These are phyloP conservation scores for Acanthamoeba culbertsoni DNA, from an alignment of 208 protist genomes.

Conservation along the genomic window DNA sequence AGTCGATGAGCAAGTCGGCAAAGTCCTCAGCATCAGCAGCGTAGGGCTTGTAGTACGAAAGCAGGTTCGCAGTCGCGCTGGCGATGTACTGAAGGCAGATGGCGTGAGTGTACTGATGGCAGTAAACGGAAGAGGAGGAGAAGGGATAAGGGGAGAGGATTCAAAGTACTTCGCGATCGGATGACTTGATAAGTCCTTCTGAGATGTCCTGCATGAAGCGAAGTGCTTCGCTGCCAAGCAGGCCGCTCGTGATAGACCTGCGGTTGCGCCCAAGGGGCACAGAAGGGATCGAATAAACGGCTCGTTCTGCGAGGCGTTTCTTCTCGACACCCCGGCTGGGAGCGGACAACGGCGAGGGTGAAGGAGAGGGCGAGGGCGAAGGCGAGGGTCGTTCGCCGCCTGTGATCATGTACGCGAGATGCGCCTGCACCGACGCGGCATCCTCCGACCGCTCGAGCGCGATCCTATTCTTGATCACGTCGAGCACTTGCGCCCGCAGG, in stretches of 20 bases:
- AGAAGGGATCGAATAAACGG: too few species aligned
- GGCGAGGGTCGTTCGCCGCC: neutral
- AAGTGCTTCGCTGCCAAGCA: too few species aligned
- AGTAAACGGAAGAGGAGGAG: neutral
- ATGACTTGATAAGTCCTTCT: too few species aligned
- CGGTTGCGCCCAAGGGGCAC: too few species aligned
- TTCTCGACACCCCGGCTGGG: too few species aligned
- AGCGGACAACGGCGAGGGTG: neutral
- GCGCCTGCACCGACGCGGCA: neutral
- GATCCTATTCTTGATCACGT: neutral
- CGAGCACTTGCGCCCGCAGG: neutral
- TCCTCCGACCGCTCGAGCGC: neutral
- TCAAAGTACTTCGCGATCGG: neutral
- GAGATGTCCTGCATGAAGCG: too few species aligned
- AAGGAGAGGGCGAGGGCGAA: neutral
- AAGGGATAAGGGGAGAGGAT: neutral
- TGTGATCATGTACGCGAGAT: neutral
- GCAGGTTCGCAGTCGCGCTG: neutral
- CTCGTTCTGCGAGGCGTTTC: too few species aligned
- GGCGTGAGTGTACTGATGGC: neutral
- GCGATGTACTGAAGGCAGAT: neutral
- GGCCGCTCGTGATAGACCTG: too few species aligned
- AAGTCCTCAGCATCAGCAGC: neutral
- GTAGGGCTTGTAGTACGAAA: neutral
- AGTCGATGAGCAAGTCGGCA: neutral